phyloP scores from a whole-genome alignment of 2,329 filamentous ascomycete species.

The Intubia oerlemansii region DNA sequence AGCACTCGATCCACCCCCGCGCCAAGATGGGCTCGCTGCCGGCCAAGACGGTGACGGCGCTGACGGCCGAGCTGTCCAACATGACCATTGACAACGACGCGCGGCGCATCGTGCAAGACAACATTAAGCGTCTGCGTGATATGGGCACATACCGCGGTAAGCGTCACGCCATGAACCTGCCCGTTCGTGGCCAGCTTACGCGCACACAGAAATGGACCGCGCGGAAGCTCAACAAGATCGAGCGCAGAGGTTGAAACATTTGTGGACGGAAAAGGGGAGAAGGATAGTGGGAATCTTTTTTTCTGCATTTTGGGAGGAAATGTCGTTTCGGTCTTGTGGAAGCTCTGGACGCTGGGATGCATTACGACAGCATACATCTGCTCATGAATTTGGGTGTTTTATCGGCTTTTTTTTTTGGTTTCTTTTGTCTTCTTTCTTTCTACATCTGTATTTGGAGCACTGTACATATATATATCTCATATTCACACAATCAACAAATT shows the following conservation, averaged over 20 bases:
- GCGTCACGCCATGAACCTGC: slow-evolving; percentile 80
- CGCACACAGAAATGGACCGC: slow-evolving; percentile 47
- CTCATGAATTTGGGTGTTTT: slow-evolving; percentile 1
- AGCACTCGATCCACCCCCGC: slow-evolving; percentile 68
- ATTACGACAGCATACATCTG: background rate
- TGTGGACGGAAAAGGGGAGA: background rate
- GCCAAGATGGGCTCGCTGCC: slow-evolving; percentile 57
- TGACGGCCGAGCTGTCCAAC: slow-evolving; percentile 67
- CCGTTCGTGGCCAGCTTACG: slow-evolving; percentile 77
- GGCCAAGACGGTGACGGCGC: slow-evolving; percentile 54
- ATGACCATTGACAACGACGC: slow-evolving; percentile 93
- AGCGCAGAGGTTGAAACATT: slow-evolving; percentile 19
- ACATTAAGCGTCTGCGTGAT: slow-evolving; percentile 70
- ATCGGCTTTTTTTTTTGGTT: too few relatives aligned
- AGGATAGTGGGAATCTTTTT: too few relatives aligned
- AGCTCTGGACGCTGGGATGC: too few relatives aligned
- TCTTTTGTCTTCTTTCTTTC: too few relatives aligned
- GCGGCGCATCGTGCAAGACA: slow-evolving; percentile 54
- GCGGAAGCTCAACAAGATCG: slow-evolving; percentile 38
- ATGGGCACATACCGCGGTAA: slow-evolving; percentile 80
- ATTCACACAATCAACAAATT: background rate
- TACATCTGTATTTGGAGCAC: too few relatives aligned
- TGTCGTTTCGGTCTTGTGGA: too few relatives aligned
- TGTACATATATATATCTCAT: slow-evolving; percentile 1
- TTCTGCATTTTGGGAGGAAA: too few relatives aligned